Evolutionary conservation across 768 basidiomycete genomes (phyloP), one percentile per base, ranked within the genome.

Genomic region (Phlegmacium glaucopus): DNA sequence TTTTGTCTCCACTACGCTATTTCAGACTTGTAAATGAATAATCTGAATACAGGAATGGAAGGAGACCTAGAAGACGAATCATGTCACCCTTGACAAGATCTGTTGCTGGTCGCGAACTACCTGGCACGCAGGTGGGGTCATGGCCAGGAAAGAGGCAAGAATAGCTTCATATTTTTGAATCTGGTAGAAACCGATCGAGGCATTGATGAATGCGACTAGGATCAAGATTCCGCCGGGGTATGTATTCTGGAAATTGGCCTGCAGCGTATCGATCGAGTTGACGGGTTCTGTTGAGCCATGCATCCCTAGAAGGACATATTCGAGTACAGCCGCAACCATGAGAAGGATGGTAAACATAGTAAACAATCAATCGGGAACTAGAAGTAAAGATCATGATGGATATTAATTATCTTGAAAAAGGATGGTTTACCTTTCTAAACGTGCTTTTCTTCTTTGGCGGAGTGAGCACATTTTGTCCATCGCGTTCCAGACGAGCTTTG

Each of bases 101-200:
- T 4, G 79, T 74, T 7, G 83, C 84, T 30, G 82, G 78, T 80
- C 79, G 36, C 84, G 78, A 43, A 86, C 67, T 22, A 81, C 82
- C 35, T 75, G 80, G 57, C 81, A 85, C 7, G 80, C 72, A 1
- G 84, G 84, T 12, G 84, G 84, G 42, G 85, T 86, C 81, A 86
- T 80, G 9, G 84, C 84, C 28, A 86, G 68, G 68, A 86, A 86
- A 2, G 80, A 82, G 4, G 83, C 83, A 4, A 86, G 70, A 54
- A 86, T 86, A 32, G 82, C 82, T 59, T 85, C 84, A 9, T 82
- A 83, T 57, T 85, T 86, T 65, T 86, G 84, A 26, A 85, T 74
- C 67, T 86, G 84, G 60, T 77, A 77, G 61, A 82, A 86, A 60
- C 85, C 84, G 60, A 86, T 83, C 52, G 76, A 76, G 6, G 82